Base-by-base conservation (phyloP, 139 green algal genomes). In the Dunaliella primolecta region DNA sequence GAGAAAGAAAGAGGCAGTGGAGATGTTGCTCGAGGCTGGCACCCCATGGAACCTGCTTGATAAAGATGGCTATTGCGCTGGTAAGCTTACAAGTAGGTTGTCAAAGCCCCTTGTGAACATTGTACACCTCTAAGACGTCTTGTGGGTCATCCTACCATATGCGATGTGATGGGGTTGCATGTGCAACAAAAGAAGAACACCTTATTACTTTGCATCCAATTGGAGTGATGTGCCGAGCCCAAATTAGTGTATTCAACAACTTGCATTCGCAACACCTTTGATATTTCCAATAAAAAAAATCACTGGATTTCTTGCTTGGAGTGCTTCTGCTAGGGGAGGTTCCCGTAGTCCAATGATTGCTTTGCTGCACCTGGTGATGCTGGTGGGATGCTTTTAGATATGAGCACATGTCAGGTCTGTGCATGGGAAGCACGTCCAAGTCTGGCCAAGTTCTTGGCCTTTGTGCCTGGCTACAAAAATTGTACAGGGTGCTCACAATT, bases 31-130 rank as follows among this genome's bases (percentile, higher is more conserved):
- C 1, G 29, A 82, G 36, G 84, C 80, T 29, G 84, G 84, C 36
- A 85, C 80, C 74, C 84, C 84, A 27, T 88, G 84, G 84, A 84
- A 87, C 79, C 70, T 87, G 78, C 78, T 85, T 71, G 84, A 88
- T 72, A 71, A 85, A 2, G 84, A 88, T 0, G 80, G 80, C n/a
- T 88, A 85, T 75, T 85, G 79, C 24, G 84, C 84, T 83, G 84
- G 84, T 88, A 36, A 3, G 76, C 29, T 46, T 3, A 11, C 36
- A n/a, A 74, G n/a, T n/a, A n/a, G n/a, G n/a, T n/a, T n/a, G n/a
- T n/a, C n/a, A n/a, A n/a, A n/a, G n/a, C n/a, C n/a, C n/a, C n/a
- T n/a, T n/a, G n/a, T n/a, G n/a, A 74, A 23, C 56, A 38, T 34
- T 24, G 33, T 74, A 32, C 34, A 75, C 24, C 38, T 83, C 21